Percentiles rank a stretch among this genome's conserved stretches.
These are phyloP conservation scores for Pichia rugopelliculosa DNA, from an alignment of 805 yeast genomes.

Conservation along the genomic window DNA sequence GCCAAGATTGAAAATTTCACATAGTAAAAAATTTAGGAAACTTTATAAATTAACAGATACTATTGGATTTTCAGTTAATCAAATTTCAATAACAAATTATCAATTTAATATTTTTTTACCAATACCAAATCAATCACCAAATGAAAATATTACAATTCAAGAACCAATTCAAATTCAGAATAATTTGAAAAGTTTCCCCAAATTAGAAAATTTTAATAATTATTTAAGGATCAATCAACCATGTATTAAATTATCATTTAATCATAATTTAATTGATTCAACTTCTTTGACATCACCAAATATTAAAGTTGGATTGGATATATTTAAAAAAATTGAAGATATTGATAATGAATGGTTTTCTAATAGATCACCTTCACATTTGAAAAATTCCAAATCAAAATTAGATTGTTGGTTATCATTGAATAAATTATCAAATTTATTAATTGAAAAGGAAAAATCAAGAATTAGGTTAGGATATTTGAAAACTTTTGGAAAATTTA, in stretches of 20 bases:
- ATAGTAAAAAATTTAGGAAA: background rate
- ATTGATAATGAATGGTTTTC: conserved; percentile 12
- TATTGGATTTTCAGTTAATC: conserved; percentile 21
- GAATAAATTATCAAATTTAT: conserved; percentile 18
- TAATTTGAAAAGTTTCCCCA: conserved; percentile 4
- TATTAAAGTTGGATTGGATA: conserved; percentile 13
- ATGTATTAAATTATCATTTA: conserved; percentile 14
- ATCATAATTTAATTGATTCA: conserved; percentile 12
- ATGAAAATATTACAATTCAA: conserved; percentile 14
- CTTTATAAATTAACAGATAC: conserved; percentile 15
- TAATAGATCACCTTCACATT: conserved; percentile 6
- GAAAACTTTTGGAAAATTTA: conserved; percentile 5
- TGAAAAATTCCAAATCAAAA: conserved; percentile 6
- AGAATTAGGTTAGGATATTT: conserved; percentile 17
- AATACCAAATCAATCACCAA: conserved; percentile 16
- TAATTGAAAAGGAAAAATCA: conserved; percentile 18
- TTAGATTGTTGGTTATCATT: conserved; percentile 13
- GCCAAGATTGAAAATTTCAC: background rate
- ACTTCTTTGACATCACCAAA: conserved; percentile 11
- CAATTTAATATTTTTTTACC: conserved; percentile 22
- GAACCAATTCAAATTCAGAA: conserved; percentile 8
- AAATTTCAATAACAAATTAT: conserved; percentile 12
- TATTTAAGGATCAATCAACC: conserved; percentile 6
- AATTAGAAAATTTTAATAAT: conserved; percentile 1
- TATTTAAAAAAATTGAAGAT: conserved; percentile 7